These are phyloP conservation scores for Penicillium sp. DNA, from an alignment of 2,329 filamentous ascomycete genomes.

Conservation along the genomic window DNA sequence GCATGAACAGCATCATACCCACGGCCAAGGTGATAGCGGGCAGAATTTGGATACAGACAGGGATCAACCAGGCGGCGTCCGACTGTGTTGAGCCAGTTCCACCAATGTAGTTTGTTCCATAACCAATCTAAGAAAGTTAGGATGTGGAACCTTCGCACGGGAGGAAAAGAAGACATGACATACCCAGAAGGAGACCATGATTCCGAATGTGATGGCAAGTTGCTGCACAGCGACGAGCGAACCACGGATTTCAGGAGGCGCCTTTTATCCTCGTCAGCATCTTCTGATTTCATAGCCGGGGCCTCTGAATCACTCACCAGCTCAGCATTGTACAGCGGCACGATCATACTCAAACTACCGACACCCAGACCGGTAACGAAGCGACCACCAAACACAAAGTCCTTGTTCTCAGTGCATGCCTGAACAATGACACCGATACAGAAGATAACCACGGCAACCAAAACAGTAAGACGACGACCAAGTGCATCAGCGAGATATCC, in stretches of 20 bases:
- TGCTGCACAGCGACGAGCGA: slow-evolving; percentile 44
- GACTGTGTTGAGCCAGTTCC: slow-evolving; percentile 57
- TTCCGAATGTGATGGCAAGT: slow-evolving; percentile 44
- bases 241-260: slow-evolving; percentile 43
- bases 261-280: slow-evolving; percentile 19
- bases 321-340: slow-evolving; percentile 41
- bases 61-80: slow-evolving; percentile 69
- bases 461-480: slow-evolving; percentile 34
- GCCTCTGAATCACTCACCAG: slow-evolving; percentile 19
- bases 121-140: slow-evolving; percentile 35
- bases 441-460: slow-evolving; percentile 36
- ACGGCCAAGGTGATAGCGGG: slow-evolving; percentile 63
- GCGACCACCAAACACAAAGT: slow-evolving; percentile 39
- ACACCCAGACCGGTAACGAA: slow-evolving; percentile 44
- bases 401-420: slow-evolving; percentile 31
- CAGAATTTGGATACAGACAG: slow-evolving; percentile 65
- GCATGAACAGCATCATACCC: slow-evolving; percentile 72
- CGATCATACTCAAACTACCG: slow-evolving; percentile 42
- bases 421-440: slow-evolving; percentile 39
- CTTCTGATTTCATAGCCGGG: not conserved
- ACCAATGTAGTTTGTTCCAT: slow-evolving; percentile 59
- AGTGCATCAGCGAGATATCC: slow-evolving; percentile 39
- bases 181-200: slow-evolving; percentile 44
- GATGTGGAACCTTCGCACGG: not conserved
- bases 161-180: slow-evolving; percentile 1